Percentiles rank a stretch among this genome's conserved stretches.
These are phyloP conservation scores for Pseudogymnoascus sp. DNA, from an alignment of 2,329 filamentous ascomycete species.

Conservation along the genomic window DNA sequence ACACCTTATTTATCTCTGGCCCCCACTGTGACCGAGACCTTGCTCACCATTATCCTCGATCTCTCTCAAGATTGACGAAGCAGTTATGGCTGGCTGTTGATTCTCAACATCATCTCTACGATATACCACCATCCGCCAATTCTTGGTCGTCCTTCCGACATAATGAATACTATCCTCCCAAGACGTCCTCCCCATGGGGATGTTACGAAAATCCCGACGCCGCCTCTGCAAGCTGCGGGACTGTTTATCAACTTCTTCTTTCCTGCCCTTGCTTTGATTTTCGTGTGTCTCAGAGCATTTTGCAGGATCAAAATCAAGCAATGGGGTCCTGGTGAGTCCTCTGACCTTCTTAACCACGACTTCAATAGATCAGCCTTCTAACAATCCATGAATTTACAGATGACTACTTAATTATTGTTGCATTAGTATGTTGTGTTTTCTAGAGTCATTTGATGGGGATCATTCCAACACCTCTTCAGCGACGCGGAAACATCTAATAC, in stretches of 20 bases:
- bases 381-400: not conserved
- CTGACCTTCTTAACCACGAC: conserved; percentile 13
- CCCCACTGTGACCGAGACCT: not conserved
- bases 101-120: not conserved
- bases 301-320: conserved; percentile 25
- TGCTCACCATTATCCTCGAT: not conserved
- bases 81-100: not conserved
- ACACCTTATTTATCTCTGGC: conserved; percentile 1
- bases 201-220: conserved; percentile 25
- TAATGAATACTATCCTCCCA: not conserved
- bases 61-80: not conserved
- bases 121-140: not conserved
- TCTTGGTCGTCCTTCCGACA: not conserved
- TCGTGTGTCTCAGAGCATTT: conserved; percentile 24
- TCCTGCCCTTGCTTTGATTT: conserved; percentile 25
- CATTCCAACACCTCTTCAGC: not conserved
- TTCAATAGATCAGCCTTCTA: not conserved
- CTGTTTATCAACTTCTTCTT: conserved; percentile 30
- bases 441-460: not conserved
- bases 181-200: not conserved
- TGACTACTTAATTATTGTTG: not conserved
- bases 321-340: conserved; percentile 24
- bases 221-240: conserved; percentile 27
- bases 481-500: not conserved
- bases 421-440: not conserved